phyloP scores from a whole-genome alignment of 345 rosid genomes.

The Rhodamnia argentea region DNA sequence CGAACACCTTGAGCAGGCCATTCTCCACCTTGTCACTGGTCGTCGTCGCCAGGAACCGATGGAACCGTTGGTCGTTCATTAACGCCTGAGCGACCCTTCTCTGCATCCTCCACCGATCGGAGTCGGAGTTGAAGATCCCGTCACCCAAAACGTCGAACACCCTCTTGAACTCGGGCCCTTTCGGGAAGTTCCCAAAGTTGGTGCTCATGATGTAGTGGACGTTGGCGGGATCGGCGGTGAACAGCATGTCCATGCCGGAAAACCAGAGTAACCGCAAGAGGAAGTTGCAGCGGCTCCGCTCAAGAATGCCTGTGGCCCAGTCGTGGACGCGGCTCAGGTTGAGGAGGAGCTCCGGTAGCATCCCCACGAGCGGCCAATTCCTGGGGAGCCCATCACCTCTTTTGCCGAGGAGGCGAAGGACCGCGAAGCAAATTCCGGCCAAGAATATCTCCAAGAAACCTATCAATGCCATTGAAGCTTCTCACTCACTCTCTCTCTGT shows the following conservation, averaged over 20 bases:
- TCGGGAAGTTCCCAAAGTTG: constrained; percentile 47
- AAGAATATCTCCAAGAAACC: constrained; percentile 18
- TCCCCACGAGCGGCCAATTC: constrained; percentile 47
- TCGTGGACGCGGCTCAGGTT: constrained; percentile 23
- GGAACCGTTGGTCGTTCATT: constrained; percentile 18
- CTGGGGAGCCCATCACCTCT: constrained; percentile 6
- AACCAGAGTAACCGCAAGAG: constrained; percentile 30
- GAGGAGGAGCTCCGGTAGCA: constrained; percentile 30
- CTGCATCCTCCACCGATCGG: constrained; percentile 31
- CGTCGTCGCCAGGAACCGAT: constrained; percentile 14
- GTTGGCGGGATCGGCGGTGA: constrained; percentile 46
- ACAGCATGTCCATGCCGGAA: constrained; percentile 13
- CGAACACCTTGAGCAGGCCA: constrained; percentile 34
- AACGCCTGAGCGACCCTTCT: constrained; percentile 26
- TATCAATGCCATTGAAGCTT: not conserved
- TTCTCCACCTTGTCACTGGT: constrained; percentile 23
- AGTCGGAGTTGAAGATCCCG: constrained; percentile 45
- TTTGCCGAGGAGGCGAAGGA: constrained; percentile 2
- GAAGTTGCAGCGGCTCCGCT: constrained; percentile 10
- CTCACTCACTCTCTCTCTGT: not conserved
- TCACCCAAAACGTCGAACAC: constrained; percentile 45
- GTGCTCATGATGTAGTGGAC: constrained; percentile 47
- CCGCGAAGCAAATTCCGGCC: constrained; percentile 21
- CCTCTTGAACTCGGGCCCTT: constrained; percentile 42
- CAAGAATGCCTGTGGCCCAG: constrained; percentile 13